Conservation (phyloP, 2,329 filamentous ascomycete species). For the Didymella sp. region DNA sequence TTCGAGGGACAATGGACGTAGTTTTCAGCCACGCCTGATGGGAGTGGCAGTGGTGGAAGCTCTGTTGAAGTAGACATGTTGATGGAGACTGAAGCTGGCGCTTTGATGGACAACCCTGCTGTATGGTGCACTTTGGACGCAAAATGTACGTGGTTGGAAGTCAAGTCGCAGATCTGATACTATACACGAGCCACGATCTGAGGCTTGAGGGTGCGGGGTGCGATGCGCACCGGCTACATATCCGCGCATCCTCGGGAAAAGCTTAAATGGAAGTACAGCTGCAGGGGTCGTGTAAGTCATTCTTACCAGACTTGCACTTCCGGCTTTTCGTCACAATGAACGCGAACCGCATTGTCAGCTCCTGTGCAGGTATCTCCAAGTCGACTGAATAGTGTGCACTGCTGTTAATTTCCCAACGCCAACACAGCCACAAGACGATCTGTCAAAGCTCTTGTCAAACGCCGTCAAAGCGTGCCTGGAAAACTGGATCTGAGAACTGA, state of each 20-base stretch:
- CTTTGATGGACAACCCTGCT: not conserved
- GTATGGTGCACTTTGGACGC: not conserved
- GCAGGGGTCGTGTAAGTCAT: not conserved
- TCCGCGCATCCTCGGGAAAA: slow-evolving; percentile 13
- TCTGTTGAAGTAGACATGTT: not conserved
- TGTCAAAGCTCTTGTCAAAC: slow-evolving; percentile 3
- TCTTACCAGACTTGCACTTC: not conserved
- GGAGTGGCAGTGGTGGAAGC: slow-evolving; percentile 61
- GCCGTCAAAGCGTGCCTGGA: slow-evolving; percentile 9
- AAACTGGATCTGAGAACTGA: slow-evolving; percentile 12
- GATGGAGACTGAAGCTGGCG: not conserved
- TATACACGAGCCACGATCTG: not conserved
- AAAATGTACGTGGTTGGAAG: not conserved
- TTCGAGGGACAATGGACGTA: slow-evolving; percentile 63
- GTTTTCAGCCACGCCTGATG: slow-evolving; percentile 61
- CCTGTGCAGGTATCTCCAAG: not conserved
- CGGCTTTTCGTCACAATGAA: not conserved
- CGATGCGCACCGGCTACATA: slow-evolving; percentile 9
- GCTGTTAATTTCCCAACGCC: not conserved
- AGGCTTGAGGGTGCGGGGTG: slow-evolving; percentile 10
- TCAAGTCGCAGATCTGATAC: not conserved
- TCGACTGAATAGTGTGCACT: not conserved
- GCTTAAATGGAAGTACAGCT: slow-evolving; percentile 11
- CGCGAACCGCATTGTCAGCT: not conserved
- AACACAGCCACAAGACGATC: slow-evolving; percentile 3